Evolutionary conservation across 306 rosid species (phyloP).

Genomic region (Quercus bicolor): DNA sequence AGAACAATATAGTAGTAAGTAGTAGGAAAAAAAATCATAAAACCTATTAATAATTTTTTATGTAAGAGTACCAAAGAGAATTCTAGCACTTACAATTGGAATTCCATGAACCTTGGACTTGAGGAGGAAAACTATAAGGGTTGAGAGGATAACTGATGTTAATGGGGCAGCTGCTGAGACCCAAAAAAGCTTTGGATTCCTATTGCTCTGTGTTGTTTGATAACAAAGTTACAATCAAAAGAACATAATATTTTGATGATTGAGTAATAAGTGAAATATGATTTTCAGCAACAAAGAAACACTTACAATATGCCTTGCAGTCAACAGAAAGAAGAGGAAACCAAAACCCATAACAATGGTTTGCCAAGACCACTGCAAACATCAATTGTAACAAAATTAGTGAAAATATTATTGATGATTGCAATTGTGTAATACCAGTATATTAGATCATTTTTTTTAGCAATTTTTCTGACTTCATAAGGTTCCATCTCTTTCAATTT

Average conservation of each 20-base stretch:
- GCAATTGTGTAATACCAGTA: background rate
- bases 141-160: constrained; percentile 81
- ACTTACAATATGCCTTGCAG: constrained; percentile 82
- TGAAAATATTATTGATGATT: background rate
- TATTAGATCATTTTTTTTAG: background rate
- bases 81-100: constrained; percentile 52
- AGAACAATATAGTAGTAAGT: background rate
- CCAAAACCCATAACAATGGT: constrained; percentile 65
- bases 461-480: background rate
- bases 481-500: background rate
- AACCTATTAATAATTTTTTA: background rate
- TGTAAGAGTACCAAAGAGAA: background rate
- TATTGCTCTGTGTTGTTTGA: constrained; percentile 58
- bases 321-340: constrained; percentile 61
- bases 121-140: constrained; percentile 65
- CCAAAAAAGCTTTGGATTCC: constrained; percentile 84
- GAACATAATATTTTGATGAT: background rate
- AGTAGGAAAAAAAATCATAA: background rate
- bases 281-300: background rate
- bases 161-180: constrained; percentile 92
- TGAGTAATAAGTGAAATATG: background rate
- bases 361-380: constrained; percentile 95
- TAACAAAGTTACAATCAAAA: background rate
- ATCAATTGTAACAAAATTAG: constrained; percentile 9
- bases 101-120: constrained; percentile 45